Evolutionary conservation across 2,329 filamentous ascomycete genomes (phyloP), one percentile per base, ranked within the genome.

Genomic region (Thielaviopsis punctulata): DNA sequence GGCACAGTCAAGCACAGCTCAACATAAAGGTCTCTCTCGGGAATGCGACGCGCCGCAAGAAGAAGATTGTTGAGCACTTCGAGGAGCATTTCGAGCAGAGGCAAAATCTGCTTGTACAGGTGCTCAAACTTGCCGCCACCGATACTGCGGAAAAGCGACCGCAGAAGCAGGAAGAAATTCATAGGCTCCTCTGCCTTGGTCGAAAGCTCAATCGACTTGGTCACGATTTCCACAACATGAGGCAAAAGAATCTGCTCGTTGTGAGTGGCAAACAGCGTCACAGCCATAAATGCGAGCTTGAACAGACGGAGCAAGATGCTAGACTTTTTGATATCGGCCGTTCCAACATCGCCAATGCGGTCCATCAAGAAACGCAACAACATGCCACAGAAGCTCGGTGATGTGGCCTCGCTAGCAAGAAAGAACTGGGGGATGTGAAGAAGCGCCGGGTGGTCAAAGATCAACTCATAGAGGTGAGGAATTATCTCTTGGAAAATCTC

Each of bases 401-500:
- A 95, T 0, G 93, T 99, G 4, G 90, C 90, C 69, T 99, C 92
- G 60, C 89, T 95, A n/a, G 93, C 92, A 49, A 99, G 77, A 67
- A 98, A 92, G 66, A 96, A 99, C 62, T 99, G 92, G 6, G 92
- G 90, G 53, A 98, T 86, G 65, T 98, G 92, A 49, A 98, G 74
- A 39, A 99, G 73, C 23, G 87, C 86, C 1, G 88, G 88, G 65
- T 99, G 92, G 63, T 96, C 87, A 63, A 96, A 95, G 68, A 95
- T 95, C 76, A 96, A 90, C 57, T 95, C 84, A 64, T 98, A 96
- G 36, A 99, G 78, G 65, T 87, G 86, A 36, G 90, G 90, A 56
- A 99, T 96, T 69, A 96, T 92, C 56, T 89, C 86, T 63, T 95
- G 86, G 65, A 98, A 99, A 41, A 98, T 88, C 68, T 99, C 92